These are phyloP conservation scores for Ceratobasidium sp. DNA, from an alignment of 1,284 basidiomycete species.

Conservation along the genomic window DNA sequence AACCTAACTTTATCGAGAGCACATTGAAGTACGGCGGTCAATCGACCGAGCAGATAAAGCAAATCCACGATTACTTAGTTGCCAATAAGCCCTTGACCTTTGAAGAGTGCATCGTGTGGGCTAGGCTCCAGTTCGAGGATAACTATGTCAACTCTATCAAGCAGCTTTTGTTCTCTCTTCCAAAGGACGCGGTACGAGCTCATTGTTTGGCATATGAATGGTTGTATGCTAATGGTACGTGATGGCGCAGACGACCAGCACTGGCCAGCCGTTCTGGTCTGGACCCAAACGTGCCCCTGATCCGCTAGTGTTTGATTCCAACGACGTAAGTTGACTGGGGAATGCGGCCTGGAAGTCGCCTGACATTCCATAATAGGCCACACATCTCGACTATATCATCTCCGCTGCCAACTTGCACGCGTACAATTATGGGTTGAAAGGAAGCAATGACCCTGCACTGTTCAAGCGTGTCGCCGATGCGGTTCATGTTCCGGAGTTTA, in stretches of 20 bases:
- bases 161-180: slow-evolving; percentile 92
- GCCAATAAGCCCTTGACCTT: slow-evolving; percentile 93
- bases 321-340: slow-evolving; percentile 66
- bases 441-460: slow-evolving; percentile 77
- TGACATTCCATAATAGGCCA: slow-evolving; percentile 61
- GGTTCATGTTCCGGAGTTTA: slow-evolving; percentile 93
- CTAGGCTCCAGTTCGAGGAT: slow-evolving; percentile 92
- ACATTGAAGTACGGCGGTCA: slow-evolving; percentile 90
- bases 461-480: slow-evolving; percentile 87
- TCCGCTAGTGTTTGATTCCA: slow-evolving; percentile 83
- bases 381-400: slow-evolving; percentile 90
- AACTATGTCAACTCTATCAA: slow-evolving; percentile 94
- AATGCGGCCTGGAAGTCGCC: background rate
- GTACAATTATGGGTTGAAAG: slow-evolving; percentile 96
- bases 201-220: background rate
- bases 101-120: slow-evolving; percentile 98
- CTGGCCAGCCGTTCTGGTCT: slow-evolving; percentile 95
- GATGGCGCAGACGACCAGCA: slow-evolving; percentile 65
- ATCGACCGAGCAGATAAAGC: slow-evolving; percentile 87
- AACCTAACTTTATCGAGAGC: slow-evolving; percentile 94
- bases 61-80: slow-evolving; percentile 90
- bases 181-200: slow-evolving; percentile 76
- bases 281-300: slow-evolving; percentile 99
- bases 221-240: background rate
- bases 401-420: slow-evolving; percentile 97